These are phyloP conservation scores for Mycena alexandri DNA, from an alignment of 768 basidiomycete species.

Conservation along the genomic window DNA sequence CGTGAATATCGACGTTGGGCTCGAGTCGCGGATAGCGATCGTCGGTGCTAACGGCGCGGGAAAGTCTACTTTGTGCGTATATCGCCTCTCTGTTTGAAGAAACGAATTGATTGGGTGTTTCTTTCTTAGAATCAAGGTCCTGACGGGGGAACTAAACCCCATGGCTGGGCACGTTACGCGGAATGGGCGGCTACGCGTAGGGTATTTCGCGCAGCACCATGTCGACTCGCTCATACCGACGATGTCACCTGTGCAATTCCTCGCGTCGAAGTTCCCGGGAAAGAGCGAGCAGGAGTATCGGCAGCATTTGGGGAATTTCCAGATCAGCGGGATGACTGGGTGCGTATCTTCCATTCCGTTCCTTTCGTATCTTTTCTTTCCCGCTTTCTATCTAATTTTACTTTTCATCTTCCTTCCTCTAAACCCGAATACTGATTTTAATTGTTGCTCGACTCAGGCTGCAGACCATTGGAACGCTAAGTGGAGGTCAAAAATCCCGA, in stretches of 20 bases:
- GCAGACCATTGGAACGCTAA: constrained; percentile 91
- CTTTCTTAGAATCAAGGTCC: constrained; percentile 82
- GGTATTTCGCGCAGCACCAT: constrained; percentile 96
- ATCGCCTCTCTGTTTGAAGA: constrained; percentile 18
- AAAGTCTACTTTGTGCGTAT: constrained; percentile 90
- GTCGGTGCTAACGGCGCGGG: constrained; percentile 97
- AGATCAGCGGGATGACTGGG: constrained; percentile 97
- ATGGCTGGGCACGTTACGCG: constrained; percentile 84
- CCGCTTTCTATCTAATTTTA: constrained; percentile 8
- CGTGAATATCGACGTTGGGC: constrained; percentile 90
- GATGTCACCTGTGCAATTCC: constrained; percentile 94
- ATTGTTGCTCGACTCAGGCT: constrained; percentile 58
- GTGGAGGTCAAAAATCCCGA: constrained; percentile 96
- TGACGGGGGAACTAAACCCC: constrained; percentile 87
- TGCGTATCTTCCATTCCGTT: constrained; percentile 40
- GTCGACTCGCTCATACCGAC: constrained; percentile 89
- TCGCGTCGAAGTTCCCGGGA: constrained; percentile 93
- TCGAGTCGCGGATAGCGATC: constrained; percentile 96
- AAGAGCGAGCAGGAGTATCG: constrained; percentile 97
- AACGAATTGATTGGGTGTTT: neutral
- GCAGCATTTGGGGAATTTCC: constrained; percentile 95
- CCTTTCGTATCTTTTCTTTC: too few relatives aligned
- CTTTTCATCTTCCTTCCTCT: neutral
- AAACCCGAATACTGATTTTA: constrained; percentile 16
- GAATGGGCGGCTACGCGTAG: constrained; percentile 92